Evolutionary conservation across 306 rosid species (phyloP).

Genomic region (Prunus mira): DNA sequence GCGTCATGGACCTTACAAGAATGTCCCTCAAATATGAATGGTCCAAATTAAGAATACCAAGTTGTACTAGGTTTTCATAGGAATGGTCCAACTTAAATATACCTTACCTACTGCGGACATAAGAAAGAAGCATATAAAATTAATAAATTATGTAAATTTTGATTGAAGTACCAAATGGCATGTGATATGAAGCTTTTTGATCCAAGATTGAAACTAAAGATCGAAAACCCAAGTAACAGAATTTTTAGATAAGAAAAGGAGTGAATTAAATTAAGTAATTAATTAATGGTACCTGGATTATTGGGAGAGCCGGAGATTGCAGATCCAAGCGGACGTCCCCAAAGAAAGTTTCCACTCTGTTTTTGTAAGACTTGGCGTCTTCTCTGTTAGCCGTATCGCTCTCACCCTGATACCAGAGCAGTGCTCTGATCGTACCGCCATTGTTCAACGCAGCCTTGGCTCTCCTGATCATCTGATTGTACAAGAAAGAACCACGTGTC

Average conservation of each 20-base stretch:
- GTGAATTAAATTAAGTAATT: neutral
- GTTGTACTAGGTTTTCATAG: neutral
- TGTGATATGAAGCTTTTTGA: no score
- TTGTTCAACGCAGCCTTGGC: constrained; percentile 35
- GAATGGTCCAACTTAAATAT: neutral
- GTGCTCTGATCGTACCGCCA: constrained; percentile 42
- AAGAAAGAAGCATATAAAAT: neutral
- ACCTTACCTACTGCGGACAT: neutral
- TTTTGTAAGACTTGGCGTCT: constrained; percentile 47
- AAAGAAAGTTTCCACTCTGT: constrained; percentile 48
- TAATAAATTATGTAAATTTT: no score
- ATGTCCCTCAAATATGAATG: no score
- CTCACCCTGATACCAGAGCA: constrained; percentile 90
- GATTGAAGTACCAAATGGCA: no score
- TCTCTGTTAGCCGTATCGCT: constrained; percentile 39
- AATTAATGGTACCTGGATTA: constrained; percentile 53
- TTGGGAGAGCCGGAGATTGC: constrained; percentile 65
- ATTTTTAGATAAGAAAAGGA: no score
- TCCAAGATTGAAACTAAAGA: no score
- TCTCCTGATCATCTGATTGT: constrained; percentile 54
- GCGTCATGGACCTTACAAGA: fast-evolving
- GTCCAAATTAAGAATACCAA: neutral
- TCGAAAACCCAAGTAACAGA: no score
- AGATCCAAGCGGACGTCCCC: constrained; percentile 55
- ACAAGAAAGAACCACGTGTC: constrained; percentile 38